These are phyloP conservation scores for Westerdykella aurantiaca DNA, from an alignment of 2,329 filamentous ascomycete genomes.

Conservation along the genomic window DNA sequence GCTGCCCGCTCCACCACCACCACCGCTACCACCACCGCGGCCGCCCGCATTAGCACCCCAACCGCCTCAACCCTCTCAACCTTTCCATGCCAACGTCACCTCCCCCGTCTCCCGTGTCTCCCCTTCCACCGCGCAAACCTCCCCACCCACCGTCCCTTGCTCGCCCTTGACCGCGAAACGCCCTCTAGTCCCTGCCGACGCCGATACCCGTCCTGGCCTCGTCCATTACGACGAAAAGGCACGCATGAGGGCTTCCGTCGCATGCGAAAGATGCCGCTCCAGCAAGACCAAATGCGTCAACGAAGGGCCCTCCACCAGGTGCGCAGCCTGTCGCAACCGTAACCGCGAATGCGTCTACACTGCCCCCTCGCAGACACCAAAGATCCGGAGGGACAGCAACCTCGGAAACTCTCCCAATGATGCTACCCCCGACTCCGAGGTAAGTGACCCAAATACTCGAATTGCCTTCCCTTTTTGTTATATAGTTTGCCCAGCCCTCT, in stretches of 20 bases:
- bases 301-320: conserved; percentile 63
- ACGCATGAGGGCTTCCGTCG: conserved; percentile 70
- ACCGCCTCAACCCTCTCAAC: conserved; percentile 4
- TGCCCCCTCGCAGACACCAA: conserved; percentile 48
- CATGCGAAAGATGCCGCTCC: conserved; percentile 67
- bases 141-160: conserved; percentile 3
- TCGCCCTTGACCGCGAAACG: conserved; percentile 21
- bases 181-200: conserved; percentile 16
- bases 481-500: too few species aligned
- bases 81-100: conserved; percentile 4
- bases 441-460: not conserved
- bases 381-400: conserved; percentile 38
- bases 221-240: conserved; percentile 16
- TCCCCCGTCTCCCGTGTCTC: conserved; percentile 17
- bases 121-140: conserved; percentile 25
- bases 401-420: conserved; percentile 1
- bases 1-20: conserved; percentile 14
- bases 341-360: conserved; percentile 65
- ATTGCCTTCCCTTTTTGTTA: too few species aligned
- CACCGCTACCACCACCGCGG: conserved; percentile 7
- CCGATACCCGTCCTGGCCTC: conserved; percentile 7
- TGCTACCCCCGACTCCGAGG: not conserved
- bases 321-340: conserved; percentile 67
- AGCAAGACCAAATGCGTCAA: conserved; percentile 89
- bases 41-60: conserved; percentile 13